These are phyloP conservation scores for Ulmus americana DNA, from an alignment of 331 rosid genomes.

Conservation along the genomic window DNA sequence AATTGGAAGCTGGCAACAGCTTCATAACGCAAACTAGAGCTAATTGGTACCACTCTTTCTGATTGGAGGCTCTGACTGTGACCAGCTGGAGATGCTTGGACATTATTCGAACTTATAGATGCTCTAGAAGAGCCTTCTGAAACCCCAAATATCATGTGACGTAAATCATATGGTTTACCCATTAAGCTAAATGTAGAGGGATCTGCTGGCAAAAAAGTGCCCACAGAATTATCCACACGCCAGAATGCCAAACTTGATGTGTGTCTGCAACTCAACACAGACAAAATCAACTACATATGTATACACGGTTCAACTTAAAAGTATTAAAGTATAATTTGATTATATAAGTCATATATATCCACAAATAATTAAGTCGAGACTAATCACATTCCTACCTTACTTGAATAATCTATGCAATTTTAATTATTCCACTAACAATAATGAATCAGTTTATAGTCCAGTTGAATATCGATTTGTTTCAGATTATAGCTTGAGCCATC, in stretches of 20 bases:
- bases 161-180: constrained; percentile 70
- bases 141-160: constrained; percentile 60
- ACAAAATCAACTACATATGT: background rate
- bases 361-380: background rate
- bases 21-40: constrained; percentile 55
- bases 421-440: background rate
- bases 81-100: constrained; percentile 32
- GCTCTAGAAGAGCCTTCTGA: constrained; percentile 40
- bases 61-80: constrained; percentile 31
- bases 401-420: background rate
- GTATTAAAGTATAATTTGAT: too few species aligned
- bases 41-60: constrained; percentile 40
- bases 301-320: background rate
- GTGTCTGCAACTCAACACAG: constrained; percentile 43
- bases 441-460: background rate
- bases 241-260: constrained; percentile 58
- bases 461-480: background rate
- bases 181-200: constrained; percentile 39
- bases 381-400: constrained; percentile 3
- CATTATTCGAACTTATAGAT: constrained; percentile 27
- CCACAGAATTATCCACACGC: constrained; percentile 86
- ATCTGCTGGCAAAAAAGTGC: constrained; percentile 88
- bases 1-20: constrained; percentile 75
- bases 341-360: too few species aligned
- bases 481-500: background rate